phyloP scores from a whole-genome alignment of 1,139 yeast genomes.

The Eremothecium cymbalariae region DNA sequence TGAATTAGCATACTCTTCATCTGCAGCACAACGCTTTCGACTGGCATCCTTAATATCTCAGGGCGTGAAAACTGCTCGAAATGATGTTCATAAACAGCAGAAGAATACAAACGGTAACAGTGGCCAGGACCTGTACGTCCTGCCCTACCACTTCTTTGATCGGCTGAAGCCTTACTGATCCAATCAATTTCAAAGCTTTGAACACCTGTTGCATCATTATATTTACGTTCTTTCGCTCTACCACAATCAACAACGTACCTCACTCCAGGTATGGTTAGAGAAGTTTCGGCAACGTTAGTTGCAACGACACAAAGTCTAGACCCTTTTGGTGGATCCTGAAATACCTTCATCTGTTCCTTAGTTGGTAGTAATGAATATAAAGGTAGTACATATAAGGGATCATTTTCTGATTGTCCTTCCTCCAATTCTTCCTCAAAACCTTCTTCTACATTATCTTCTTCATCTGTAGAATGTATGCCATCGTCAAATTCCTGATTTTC shows the following conservation, averaged over 20 bases:
- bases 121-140: slow-evolving; percentile 99
- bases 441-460: slow-evolving; percentile 44
- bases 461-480: slow-evolving; percentile 23
- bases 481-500: slow-evolving; percentile 30
- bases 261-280: slow-evolving; percentile 92
- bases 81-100: slow-evolving; percentile 89
- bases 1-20: slow-evolving; percentile 98
- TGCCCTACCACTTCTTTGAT: slow-evolving; percentile 95
- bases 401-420: slow-evolving; percentile 65
- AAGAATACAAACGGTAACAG: slow-evolving; percentile 83
- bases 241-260: slow-evolving; percentile 95
- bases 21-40: slow-evolving; percentile 83
- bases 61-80: slow-evolving; percentile 79
- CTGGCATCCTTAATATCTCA: slow-evolving; percentile 91
- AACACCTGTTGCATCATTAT: slow-evolving; percentile 77
- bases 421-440: slow-evolving; percentile 82
- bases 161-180: slow-evolving; percentile 94
- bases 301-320: slow-evolving; percentile 88
- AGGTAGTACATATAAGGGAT: slow-evolving; percentile 85
- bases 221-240: slow-evolving; percentile 80
- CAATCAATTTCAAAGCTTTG: slow-evolving; percentile 89
- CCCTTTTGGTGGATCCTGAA: slow-evolving; percentile 76
- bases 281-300: slow-evolving; percentile 96
- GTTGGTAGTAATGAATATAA: slow-evolving; percentile 88
- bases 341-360: slow-evolving; percentile 88